A percentile compares a stretch with the other conserved stretches of the same genome.
Evolutionary conservation across 148 eudicot genomes (phyloP).

Genomic region (Cornus florida): DNA sequence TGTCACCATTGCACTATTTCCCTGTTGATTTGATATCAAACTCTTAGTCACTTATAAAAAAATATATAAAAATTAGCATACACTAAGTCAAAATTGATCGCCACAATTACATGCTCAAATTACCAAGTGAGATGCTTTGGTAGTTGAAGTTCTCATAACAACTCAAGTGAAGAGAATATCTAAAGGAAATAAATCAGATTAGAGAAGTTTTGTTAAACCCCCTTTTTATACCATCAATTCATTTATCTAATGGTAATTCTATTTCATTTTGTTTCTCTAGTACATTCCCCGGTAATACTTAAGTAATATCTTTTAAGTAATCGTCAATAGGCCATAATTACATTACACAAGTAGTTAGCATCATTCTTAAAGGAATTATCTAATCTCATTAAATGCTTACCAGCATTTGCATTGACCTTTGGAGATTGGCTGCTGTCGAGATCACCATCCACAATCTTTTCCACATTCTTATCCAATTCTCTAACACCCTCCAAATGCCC

Average conservation of each 20-base stretch:
- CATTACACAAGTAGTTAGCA: not conserved
- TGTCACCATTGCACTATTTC: too few species aligned
- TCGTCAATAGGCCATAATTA: not conserved
- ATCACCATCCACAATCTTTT: constrained; percentile 24
- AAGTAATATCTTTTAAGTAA: not conserved
- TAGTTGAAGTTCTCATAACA: not conserved
- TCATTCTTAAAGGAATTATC: not conserved
- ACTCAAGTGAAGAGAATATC: not conserved
- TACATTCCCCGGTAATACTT: not conserved
- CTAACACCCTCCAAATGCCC: constrained; percentile 31
- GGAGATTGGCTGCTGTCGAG: not conserved
- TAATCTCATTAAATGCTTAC: constrained; percentile 28
- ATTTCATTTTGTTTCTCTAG: not conserved
- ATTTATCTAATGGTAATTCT: not conserved
- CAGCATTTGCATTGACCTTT: constrained; percentile 22
- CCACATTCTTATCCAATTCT: constrained; percentile 31
- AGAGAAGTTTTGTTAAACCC: not conserved
- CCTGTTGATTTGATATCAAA: too few species aligned
- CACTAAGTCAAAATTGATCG: too few species aligned
- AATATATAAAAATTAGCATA: too few species aligned
- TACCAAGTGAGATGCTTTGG: not conserved
- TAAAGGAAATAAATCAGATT: not conserved
- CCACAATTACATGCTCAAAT: not conserved
- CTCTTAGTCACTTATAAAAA: too few species aligned
- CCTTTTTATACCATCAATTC: not conserved